Base-by-base conservation (phyloP, 192 early-diverging fungal species). In the Mycoemilia scoparia region DNA sequence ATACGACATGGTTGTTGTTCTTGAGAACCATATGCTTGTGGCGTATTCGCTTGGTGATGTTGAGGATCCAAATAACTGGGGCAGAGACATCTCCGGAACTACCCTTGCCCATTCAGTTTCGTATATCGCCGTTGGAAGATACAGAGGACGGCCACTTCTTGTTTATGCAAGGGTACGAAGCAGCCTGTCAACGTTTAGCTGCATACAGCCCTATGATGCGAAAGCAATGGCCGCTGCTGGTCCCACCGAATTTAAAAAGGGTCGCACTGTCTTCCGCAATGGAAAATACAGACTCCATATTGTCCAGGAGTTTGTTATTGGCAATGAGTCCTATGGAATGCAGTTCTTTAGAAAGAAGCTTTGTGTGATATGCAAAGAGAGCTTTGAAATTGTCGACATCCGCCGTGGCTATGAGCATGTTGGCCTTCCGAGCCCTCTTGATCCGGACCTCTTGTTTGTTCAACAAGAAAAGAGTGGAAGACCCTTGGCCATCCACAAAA, bases 311-410 rank as follows among this genome's bases (percentile, higher is more conserved):
- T 55, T 61, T 66, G 32, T 34, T 64, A 14, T 56, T 68, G 30
- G 50, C 57, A 45, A 71, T 54, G 29, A 77, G 57, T 39, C 65
- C 47, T 42, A 79, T 63, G 43, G 66, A 32, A 36, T 96, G 26
- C 76, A 90, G 45, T 85, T 82, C 35, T 52, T 90, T 38, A 77
- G 76, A 20, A 82, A 76, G 22, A 81, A 77, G 32, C 61, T 96
- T 17, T 87, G 79, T 53, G 73, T 96, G 5, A 87, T 85, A 19
- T 82, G 83, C 46, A 53, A 67, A 12, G 82, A 84, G 44, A 81
- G 86, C n/a, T 91, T 96, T 51, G 87, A 96, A 43, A 67, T 96
- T 39, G 82, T 96, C n/a, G 80, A 93, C 47, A 57, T 61, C 6
- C 53, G 51, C 19, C 49, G 41, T 22, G 46, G 43, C 14, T 41